These are phyloP conservation scores for Trematosphaeria pertusa DNA, from an alignment of 2,329 filamentous ascomycete species.

Conservation along the genomic window DNA sequence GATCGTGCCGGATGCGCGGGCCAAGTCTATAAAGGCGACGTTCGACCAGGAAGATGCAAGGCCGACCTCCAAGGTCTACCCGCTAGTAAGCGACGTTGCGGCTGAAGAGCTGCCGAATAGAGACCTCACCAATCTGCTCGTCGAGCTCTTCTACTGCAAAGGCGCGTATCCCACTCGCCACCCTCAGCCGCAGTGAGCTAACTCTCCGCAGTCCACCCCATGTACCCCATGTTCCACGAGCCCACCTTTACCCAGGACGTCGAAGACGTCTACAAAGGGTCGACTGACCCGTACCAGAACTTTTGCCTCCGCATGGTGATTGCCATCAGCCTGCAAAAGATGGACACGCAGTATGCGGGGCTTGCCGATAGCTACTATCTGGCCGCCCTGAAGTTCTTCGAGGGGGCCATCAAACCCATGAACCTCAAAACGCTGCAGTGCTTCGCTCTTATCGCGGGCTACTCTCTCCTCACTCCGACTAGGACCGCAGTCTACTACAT, in stretches of 20 bases:
- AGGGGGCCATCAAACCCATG: conserved; percentile 84
- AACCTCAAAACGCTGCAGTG: conserved; percentile 91
- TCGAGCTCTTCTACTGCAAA: conserved; percentile 87
- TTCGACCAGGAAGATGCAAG: conserved; percentile 69
- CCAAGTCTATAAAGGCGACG: conserved; percentile 73
- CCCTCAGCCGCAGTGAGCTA: conserved; percentile 7
- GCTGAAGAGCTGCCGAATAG: conserved; percentile 77
- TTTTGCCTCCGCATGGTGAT: conserved; percentile 91
- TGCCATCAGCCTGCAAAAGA: conserved; percentile 91
- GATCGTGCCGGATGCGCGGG: conserved; percentile 78
- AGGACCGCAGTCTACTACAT: conserved; percentile 93
- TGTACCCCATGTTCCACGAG: conserved; percentile 88
- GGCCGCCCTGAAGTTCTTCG: conserved; percentile 83
- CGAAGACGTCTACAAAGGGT: conserved; percentile 79
- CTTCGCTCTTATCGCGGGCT: conserved; percentile 84
- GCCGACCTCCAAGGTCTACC: conserved; percentile 81
- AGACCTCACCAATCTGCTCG: conserved; percentile 75
- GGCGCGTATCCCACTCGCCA: conserved; percentile 55
- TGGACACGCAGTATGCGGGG: conserved; percentile 88
- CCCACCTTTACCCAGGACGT: conserved; percentile 77
- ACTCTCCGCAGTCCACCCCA: conserved; percentile 73
- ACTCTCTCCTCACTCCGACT: conserved; percentile 90
- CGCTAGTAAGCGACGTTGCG: conserved; percentile 84
- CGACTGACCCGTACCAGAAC: conserved; percentile 80
- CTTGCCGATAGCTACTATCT: conserved; percentile 95